These are phyloP conservation scores for Cordyceps tenuipes DNA, from an alignment of 2,329 filamentous ascomycete genomes.

Conservation along the genomic window DNA sequence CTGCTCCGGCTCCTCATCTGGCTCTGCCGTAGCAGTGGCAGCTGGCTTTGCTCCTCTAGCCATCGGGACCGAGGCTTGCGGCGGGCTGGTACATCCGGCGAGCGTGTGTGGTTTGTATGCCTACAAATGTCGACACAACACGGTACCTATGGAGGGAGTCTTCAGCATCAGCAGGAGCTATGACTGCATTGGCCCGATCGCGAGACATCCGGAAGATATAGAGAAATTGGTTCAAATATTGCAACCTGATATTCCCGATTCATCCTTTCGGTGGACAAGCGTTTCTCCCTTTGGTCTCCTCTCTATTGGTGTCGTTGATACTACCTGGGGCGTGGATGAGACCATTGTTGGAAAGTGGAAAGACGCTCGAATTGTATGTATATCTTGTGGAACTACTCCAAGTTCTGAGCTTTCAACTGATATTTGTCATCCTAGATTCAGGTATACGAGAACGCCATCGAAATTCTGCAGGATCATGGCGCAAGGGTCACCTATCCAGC, in stretches of 20 bases:
- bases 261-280: background rate
- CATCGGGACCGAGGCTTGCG: slow-evolving; percentile 8
- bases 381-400: background rate
- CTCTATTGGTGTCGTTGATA: background rate
- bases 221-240: background rate
- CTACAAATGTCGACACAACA: slow-evolving; percentile 1
- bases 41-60: slow-evolving; percentile 7
- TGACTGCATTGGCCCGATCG: slow-evolving; percentile 8
- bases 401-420: background rate
- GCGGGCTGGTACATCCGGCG: slow-evolving; percentile 8
- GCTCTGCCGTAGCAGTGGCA: slow-evolving; percentile 8
- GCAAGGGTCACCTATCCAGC: background rate
- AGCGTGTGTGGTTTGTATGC: slow-evolving; percentile 8
- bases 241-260: background rate
- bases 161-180: slow-evolving; percentile 7
- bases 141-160: slow-evolving; percentile 6
- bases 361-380: background rate
- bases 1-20: slow-evolving; percentile 9
- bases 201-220: background rate
- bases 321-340: slow-evolving; percentile 4
- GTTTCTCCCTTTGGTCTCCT: too few species aligned
- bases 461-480: background rate
- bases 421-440: background rate
- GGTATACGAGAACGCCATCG: background rate
- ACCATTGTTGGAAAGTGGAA: slow-evolving; percentile 5